phyloP scores from a whole-genome alignment of 2,329 filamentous ascomycete genomes.

The Oidium heveae region DNA sequence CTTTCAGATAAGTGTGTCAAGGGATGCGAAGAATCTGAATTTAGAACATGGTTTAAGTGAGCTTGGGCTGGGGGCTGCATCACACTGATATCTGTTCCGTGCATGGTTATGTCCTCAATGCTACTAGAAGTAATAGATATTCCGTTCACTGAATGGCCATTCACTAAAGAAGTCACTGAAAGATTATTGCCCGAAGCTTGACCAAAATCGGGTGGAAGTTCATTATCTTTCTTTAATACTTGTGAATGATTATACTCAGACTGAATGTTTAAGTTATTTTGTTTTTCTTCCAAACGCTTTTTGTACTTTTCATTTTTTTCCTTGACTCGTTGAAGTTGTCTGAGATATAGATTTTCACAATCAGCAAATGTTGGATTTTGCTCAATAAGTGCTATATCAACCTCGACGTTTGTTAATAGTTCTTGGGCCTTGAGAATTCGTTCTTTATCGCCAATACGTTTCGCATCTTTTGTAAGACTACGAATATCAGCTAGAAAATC shows the following conservation, averaged over 20 bases:
- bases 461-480: slow-evolving; percentile 62
- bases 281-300: slow-evolving; percentile 17
- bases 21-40: slow-evolving; percentile 24
- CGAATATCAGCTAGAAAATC: slow-evolving; percentile 81
- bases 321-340: slow-evolving; percentile 40
- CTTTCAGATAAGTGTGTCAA: slow-evolving; percentile 16
- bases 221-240: not conserved
- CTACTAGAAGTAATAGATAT: slow-evolving; percentile 20
- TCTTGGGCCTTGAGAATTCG: slow-evolving; percentile 72
- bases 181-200: slow-evolving; percentile 17
- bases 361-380: slow-evolving; percentile 40
- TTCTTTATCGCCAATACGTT: slow-evolving; percentile 58
- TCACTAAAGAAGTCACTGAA: slow-evolving; percentile 34
- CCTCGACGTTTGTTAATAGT: slow-evolving; percentile 76
- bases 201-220: slow-evolving; percentile 1
- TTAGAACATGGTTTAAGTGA: slow-evolving; percentile 19
- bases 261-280: not conserved
- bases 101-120: slow-evolving; percentile 36
- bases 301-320: slow-evolving; percentile 32
- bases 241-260: not conserved
- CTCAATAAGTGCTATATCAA: slow-evolving; percentile 63
- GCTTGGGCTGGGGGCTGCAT: slow-evolving; percentile 24
- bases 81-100: slow-evolving; percentile 21
- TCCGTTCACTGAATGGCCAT: slow-evolving; percentile 25
- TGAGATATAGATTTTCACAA: slow-evolving; percentile 58